phyloP scores from a whole-genome alignment of 306 rosid species.

The Acacia melanoxylon region DNA sequence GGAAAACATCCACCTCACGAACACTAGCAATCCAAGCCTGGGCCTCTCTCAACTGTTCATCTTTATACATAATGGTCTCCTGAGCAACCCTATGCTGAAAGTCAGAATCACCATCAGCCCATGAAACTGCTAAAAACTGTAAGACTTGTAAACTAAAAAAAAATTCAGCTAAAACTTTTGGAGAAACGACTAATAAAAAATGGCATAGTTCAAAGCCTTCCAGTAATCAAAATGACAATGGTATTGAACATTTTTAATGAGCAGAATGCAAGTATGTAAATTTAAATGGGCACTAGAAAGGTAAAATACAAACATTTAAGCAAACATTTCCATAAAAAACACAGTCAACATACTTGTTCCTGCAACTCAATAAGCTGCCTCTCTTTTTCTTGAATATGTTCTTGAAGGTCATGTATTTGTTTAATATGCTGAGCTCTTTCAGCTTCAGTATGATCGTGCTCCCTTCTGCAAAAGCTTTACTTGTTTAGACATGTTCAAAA shows the following conservation, averaged over 20 bases:
- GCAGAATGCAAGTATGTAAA: background rate
- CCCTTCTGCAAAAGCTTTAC: slow-evolving; percentile 67
- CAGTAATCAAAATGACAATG: background rate
- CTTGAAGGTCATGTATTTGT: slow-evolving; percentile 89
- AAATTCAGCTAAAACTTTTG: background rate
- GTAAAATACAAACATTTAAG: slow-evolving; percentile 12
- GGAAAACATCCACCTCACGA: slow-evolving; percentile 91
- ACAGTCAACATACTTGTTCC: slow-evolving; percentile 66
- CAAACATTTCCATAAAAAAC: background rate
- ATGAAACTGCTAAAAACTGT: slow-evolving; percentile 4
- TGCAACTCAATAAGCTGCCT: slow-evolving; percentile 88
- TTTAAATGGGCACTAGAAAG: background rate
- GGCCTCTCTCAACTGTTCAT: slow-evolving; percentile 91
- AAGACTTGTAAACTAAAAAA: background rate
- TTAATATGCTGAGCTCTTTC: slow-evolving; percentile 92
- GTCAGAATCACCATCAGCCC: slow-evolving; percentile 31
- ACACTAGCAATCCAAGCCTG: slow-evolving; percentile 93
- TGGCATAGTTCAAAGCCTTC: background rate
- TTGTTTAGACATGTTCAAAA: background rate
- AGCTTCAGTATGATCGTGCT: slow-evolving; percentile 92
- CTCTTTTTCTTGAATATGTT: slow-evolving; percentile 91
- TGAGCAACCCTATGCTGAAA: slow-evolving; percentile 95
- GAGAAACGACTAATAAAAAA: slow-evolving; percentile 1
- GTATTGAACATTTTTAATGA: background rate
- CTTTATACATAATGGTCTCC: slow-evolving; percentile 81